Evolutionary conservation across 1,284 basidiomycete genomes (phyloP).

Genomic region (Cutaneotrichosporon sp.): DNA sequence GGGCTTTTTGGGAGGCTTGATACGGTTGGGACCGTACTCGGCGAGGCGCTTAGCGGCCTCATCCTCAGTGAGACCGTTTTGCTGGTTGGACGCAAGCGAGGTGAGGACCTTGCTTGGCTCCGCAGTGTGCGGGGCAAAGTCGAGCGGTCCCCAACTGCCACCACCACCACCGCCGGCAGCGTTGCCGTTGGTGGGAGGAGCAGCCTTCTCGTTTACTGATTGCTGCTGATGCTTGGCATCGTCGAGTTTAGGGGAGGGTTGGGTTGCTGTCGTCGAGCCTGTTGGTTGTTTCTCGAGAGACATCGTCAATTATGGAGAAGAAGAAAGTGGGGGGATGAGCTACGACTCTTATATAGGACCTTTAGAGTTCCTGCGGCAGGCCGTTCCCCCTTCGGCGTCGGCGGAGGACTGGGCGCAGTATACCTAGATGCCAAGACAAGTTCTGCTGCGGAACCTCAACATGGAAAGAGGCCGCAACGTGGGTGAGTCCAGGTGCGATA

Average conservation of each 20-base stretch:
- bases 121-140: conserved; percentile 40
- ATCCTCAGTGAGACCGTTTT: conserved; percentile 34
- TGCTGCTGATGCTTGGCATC: background rate
- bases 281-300: conserved; percentile 3
- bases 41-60: conserved; percentile 33
- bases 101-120: conserved; percentile 37
- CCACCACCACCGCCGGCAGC: background rate
- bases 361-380: background rate
- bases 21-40: conserved; percentile 47
- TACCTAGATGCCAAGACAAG: background rate
- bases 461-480: background rate
- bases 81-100: conserved; percentile 35
- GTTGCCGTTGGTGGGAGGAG: background rate
- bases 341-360: background rate
- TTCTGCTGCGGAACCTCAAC: background rate
- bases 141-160: conserved; percentile 11
- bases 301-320: conserved; percentile 2
- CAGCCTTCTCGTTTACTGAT: no score
- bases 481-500: background rate
- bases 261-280: background rate
- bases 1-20: conserved; percentile 46
- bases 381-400: background rate
- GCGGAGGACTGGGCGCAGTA: background rate
- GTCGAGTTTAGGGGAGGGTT: background rate
- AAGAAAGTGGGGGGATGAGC: background rate